These are phyloP conservation scores for Scheffersomyces titani DNA, from an alignment of 1,139 yeast genomes.

Conservation along the genomic window DNA sequence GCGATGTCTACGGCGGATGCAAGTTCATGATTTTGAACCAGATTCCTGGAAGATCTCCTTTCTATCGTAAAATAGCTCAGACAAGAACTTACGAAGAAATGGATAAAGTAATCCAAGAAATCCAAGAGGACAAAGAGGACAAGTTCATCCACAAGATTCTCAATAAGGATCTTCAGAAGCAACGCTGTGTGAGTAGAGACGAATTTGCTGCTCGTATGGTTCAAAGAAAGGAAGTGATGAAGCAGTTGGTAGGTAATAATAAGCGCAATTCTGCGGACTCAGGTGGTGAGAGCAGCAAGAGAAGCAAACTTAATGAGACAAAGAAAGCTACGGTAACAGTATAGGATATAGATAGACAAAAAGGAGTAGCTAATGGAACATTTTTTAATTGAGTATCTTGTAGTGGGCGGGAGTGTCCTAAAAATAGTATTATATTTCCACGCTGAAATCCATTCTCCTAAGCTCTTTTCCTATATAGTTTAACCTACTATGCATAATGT, in stretches of 20 bases:
- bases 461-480: too few species aligned
- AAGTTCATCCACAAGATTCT: slow-evolving; percentile 30
- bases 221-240: slow-evolving; percentile 10
- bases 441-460: too few species aligned
- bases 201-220: slow-evolving; percentile 19
- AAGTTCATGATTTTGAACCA: slow-evolving; percentile 79
- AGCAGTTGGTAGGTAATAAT: background rate
- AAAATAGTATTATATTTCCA: too few species aligned
- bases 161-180: slow-evolving; percentile 37
- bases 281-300: background rate
- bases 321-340: background rate
- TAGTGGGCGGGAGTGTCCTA: too few species aligned
- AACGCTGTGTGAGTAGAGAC: slow-evolving; percentile 19
- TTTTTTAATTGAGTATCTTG: too few species aligned
- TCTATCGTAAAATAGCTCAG: slow-evolving; percentile 59
- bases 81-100: slow-evolving; percentile 60
- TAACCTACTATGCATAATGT: too few species aligned
- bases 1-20: slow-evolving; percentile 55
- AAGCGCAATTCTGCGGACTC: background rate
- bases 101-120: slow-evolving; percentile 16
- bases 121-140: slow-evolving; percentile 28
- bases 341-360: background rate
- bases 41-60: slow-evolving; percentile 73
- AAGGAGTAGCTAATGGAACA: background rate
- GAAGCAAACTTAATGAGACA: background rate